These are phyloP conservation scores for Cyberlindnera bimundalis DNA, from an alignment of 805 yeast genomes.

Conservation along the genomic window DNA sequence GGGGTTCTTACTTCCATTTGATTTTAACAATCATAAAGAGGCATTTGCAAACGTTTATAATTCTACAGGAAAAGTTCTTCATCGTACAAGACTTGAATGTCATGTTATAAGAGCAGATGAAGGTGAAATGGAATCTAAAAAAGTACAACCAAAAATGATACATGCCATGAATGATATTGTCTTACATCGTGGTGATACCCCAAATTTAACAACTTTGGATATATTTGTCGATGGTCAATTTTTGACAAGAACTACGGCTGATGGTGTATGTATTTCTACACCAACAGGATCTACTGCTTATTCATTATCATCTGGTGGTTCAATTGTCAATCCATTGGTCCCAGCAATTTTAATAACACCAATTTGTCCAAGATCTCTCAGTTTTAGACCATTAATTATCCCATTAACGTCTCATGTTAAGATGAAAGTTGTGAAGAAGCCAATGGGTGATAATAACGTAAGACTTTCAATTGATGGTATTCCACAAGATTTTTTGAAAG, in stretches of 20 bases:
- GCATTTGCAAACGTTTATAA: conserved; percentile 66
- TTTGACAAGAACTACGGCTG: conserved; percentile 87
- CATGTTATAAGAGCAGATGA: conserved; percentile 42
- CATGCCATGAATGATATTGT: conserved; percentile 94
- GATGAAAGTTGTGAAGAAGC: conserved; percentile 49
- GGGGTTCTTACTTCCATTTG: conserved; percentile 87
- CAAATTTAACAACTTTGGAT: conserved; percentile 80
- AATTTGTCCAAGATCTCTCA: conserved; percentile 84
- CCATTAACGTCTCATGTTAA: conserved; percentile 76
- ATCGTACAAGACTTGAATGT: conserved; percentile 77
- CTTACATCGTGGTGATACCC: conserved; percentile 83
- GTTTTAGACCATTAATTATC: conserved; percentile 83
- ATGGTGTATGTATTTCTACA: conserved; percentile 80
- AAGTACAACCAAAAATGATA: conserved; percentile 32
- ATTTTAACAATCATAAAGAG: conserved; percentile 54
- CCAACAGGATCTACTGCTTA: conserved; percentile 97
- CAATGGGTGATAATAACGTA: conserved; percentile 40
- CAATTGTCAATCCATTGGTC: conserved; percentile 87
- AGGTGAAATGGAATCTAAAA: background rate
- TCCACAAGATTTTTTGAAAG: conserved; percentile 60
- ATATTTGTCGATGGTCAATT: conserved; percentile 82
- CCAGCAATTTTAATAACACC: conserved; percentile 83
- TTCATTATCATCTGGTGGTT: conserved; percentile 85
- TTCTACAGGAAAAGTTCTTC: conserved; percentile 67
- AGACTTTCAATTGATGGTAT: conserved; percentile 83